Evolutionary conservation across 257 asterid genomes (phyloP).

Genomic region (Lithospermum erythrorhizon): DNA sequence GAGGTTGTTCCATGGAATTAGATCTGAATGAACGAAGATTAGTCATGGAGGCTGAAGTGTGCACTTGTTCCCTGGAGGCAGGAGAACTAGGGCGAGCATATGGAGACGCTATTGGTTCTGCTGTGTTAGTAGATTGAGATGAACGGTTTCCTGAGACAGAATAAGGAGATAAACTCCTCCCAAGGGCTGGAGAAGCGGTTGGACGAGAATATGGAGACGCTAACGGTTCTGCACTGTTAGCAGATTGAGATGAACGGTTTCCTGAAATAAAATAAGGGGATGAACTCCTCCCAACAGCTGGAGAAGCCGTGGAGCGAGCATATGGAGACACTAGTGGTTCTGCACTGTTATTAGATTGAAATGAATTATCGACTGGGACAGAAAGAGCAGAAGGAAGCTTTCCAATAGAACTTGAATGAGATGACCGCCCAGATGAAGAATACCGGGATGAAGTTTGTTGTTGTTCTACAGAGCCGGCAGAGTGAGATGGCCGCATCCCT

Average conservation of each 20-base stretch:
- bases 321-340: slow-evolving; percentile 11
- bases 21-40: not conserved
- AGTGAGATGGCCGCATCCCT: slow-evolving; percentile 26
- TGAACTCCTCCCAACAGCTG: not conserved
- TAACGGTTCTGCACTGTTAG: slow-evolving; percentile 10
- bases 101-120: slow-evolving; percentile 27
- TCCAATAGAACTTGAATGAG: slow-evolving; percentile 12
- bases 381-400: slow-evolving; percentile 19
- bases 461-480: slow-evolving; percentile 13
- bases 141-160: slow-evolving; percentile 15
- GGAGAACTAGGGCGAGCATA: slow-evolving; percentile 31
- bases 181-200: not conserved
- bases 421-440: not conserved
- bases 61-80: slow-evolving; percentile 22
- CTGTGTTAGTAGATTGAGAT: slow-evolving; percentile 17
- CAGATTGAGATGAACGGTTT: slow-evolving; percentile 17
- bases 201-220: slow-evolving; percentile 16
- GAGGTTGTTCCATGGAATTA: slow-evolving; percentile 29
- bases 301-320: slow-evolving; percentile 2
- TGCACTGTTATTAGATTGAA: slow-evolving; percentile 17
- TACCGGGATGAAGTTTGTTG: not conserved
- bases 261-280: slow-evolving; percentile 14
- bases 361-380: slow-evolving; percentile 11
- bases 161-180: slow-evolving; percentile 10
- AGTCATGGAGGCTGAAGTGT: not conserved